phyloP scores from a whole-genome alignment of 2,329 filamentous ascomycete species.

The Beauveria pseudobassiana region DNA sequence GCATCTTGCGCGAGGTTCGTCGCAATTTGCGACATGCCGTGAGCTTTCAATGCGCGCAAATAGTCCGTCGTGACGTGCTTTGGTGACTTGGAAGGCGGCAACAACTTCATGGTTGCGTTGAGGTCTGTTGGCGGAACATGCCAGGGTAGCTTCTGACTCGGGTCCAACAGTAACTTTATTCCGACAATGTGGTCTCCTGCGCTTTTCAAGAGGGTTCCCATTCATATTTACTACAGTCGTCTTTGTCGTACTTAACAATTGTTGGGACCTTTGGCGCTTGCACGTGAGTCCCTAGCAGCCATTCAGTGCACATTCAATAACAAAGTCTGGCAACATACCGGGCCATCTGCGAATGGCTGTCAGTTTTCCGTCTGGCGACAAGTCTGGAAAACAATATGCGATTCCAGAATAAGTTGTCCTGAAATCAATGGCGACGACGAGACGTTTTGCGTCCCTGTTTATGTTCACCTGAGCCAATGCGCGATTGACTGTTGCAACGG shows the following conservation, averaged over 20 bases:
- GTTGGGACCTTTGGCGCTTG: constrained; percentile 16
- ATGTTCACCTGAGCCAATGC: not conserved
- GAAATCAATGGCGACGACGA: not conserved
- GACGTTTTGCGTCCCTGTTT: not conserved
- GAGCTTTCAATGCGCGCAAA: constrained; percentile 12
- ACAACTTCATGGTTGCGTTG: not conserved
- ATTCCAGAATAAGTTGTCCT: constrained; percentile 1
- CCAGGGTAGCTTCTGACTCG: constrained; percentile 8
- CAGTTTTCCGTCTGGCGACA: not conserved
- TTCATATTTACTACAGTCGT: not conserved
- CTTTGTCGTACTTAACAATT: constrained; percentile 12
- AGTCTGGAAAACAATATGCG: not conserved
- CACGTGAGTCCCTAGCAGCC: not conserved
- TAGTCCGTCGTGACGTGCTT: constrained; percentile 15
- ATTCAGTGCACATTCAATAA: not conserved
- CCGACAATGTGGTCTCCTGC: constrained; percentile 10
- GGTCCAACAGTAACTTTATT: constrained; percentile 17
- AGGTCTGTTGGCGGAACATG: constrained; percentile 8
- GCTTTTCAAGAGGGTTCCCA: constrained; percentile 14
- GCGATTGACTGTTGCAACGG: not conserved
- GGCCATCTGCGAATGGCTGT: constrained; percentile 14
- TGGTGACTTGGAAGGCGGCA: constrained; percentile 13
- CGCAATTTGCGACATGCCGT: constrained; percentile 13
- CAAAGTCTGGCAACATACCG: constrained; percentile 9
- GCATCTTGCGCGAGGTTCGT: constrained; percentile 11